phyloP scores from a whole-genome alignment of 2,329 filamentous ascomycete species.

The Camillea tinctor region DNA sequence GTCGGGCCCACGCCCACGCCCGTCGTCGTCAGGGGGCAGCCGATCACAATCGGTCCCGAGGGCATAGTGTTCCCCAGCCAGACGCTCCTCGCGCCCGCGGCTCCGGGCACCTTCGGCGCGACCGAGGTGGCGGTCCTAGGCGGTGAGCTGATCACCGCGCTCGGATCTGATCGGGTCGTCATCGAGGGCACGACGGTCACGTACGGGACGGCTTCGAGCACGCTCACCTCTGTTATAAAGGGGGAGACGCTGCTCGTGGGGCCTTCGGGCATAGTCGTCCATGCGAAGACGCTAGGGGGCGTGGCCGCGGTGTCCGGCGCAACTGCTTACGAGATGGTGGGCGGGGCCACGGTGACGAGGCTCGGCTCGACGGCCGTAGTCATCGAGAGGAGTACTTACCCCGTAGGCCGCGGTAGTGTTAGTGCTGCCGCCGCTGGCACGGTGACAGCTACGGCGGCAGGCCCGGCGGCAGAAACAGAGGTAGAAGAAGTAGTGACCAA shows the following conservation, averaged over 20 bases:
- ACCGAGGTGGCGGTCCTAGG: conserved; percentile 48
- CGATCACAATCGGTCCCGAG: conserved; percentile 28
- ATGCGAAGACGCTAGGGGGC: conserved; percentile 44
- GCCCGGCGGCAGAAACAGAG: conserved; percentile 45
- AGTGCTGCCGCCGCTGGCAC: too few relatives aligned
- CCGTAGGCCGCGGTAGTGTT: conserved; percentile 49
- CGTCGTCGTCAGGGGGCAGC: conserved; percentile 30
- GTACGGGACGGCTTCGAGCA: conserved; percentile 39
- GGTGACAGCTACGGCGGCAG: not conserved
- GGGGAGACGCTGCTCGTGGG: conserved; percentile 53
- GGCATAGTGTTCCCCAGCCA: conserved; percentile 37
- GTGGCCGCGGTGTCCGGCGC: conserved; percentile 33
- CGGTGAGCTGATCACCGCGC: conserved; percentile 46
- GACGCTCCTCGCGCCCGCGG: conserved; percentile 37
- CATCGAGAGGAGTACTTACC: conserved; percentile 50
- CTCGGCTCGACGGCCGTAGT: conserved; percentile 49
- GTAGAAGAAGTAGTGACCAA: conserved; percentile 12
- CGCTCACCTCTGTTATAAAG: conserved; percentile 41
- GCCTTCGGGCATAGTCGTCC: conserved; percentile 42
- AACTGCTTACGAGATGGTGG: conserved; percentile 47
- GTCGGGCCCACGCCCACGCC: conserved; percentile 39
- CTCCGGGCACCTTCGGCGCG: conserved; percentile 34
- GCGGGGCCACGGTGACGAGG: conserved; percentile 52
- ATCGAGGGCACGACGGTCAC: conserved; percentile 45
- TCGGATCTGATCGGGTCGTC: conserved; percentile 41